Percentiles rank a stretch among this genome's conserved stretches.
phyloP scores from a whole-genome alignment of 2,329 filamentous ascomycete genomes.

The Blastomyces parvus region DNA sequence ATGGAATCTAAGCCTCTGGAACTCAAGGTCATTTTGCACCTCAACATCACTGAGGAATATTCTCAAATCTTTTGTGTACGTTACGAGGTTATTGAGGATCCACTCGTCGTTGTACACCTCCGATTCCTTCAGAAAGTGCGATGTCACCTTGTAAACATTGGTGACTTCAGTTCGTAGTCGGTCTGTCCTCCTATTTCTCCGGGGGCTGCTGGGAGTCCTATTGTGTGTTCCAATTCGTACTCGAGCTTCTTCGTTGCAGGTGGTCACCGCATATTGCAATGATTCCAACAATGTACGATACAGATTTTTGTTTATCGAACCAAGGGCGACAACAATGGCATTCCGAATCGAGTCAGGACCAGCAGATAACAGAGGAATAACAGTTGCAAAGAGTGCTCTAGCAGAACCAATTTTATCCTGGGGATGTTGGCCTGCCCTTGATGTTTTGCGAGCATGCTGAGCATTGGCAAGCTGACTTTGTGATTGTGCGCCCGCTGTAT shows the following conservation, averaged over 20 bases:
- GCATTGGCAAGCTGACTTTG: conserved; percentile 51
- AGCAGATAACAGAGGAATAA: conserved; percentile 77
- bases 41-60: conserved; percentile 91
- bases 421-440: conserved; percentile 53
- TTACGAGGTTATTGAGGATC: conserved; percentile 78
- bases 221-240: conserved; percentile 67
- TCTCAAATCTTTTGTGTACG: conserved; percentile 84
- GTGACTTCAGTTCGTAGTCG: conserved; percentile 87
- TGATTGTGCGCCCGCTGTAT: conserved; percentile 61
- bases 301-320: conserved; percentile 89
- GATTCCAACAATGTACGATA: conserved; percentile 87
- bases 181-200: conserved; percentile 74
- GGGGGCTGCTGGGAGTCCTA: conserved; percentile 70
- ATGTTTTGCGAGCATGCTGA: conserved; percentile 74
- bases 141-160: conserved; percentile 88
- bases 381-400: conserved; percentile 76
- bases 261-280: conserved; percentile 72
- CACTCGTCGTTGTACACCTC: conserved; percentile 80
- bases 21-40: conserved; percentile 89
- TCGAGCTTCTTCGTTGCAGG: conserved; percentile 82
- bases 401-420: conserved; percentile 80
- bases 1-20: conserved; percentile 80
- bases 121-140: conserved; percentile 71
- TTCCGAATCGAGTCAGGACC: conserved; percentile 73
- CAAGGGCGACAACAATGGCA: conserved; percentile 82